Conservation (phyloP, 805 yeast genomes). For the Metschnikowia anglica region DNA sequence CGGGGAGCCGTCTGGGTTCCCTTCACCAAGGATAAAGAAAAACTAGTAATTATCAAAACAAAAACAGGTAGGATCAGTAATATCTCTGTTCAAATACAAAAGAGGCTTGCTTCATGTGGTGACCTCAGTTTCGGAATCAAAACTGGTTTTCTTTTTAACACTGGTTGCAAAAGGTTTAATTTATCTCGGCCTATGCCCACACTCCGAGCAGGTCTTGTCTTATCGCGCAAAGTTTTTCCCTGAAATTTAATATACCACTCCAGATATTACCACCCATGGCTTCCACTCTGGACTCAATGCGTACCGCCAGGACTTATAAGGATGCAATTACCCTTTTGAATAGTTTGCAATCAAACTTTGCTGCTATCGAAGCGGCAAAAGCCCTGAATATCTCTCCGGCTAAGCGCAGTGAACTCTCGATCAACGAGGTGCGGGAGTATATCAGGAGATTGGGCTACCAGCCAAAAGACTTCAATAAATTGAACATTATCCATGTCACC, state of each 20-base stretch:
- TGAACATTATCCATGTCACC: constrained; percentile 87
- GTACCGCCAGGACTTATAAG: constrained; percentile 29
- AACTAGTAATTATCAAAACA: too few relatives aligned
- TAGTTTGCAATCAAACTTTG: constrained; percentile 86
- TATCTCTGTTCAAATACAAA: too few relatives aligned
- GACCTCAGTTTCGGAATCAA: too few relatives aligned
- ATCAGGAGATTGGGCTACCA: constrained; percentile 40
- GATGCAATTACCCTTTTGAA: constrained; percentile 88
- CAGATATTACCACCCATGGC: constrained; percentile 5
- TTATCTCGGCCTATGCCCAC: too few relatives aligned
- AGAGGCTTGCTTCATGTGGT: too few relatives aligned
- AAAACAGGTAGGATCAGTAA: too few relatives aligned
- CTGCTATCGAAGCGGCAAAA: constrained; percentile 80
- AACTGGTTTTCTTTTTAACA: too few relatives aligned
- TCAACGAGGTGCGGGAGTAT: constrained; percentile 71
- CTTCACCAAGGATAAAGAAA: too few relatives aligned
- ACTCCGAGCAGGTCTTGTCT: constrained; percentile 1
- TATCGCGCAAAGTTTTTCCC: constrained; percentile 6
- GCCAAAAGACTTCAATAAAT: constrained; percentile 63
- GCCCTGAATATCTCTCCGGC: constrained; percentile 53
- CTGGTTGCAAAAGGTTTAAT: too few relatives aligned
- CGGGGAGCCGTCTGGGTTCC: too few relatives aligned
- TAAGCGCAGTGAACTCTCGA: constrained; percentile 60
- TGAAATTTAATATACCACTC: too few relatives aligned
- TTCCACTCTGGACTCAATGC: constrained; percentile 19